These are phyloP conservation scores for Wickerhamiella kurtzmanii DNA, from an alignment of 805 yeast genomes.

Conservation along the genomic window DNA sequence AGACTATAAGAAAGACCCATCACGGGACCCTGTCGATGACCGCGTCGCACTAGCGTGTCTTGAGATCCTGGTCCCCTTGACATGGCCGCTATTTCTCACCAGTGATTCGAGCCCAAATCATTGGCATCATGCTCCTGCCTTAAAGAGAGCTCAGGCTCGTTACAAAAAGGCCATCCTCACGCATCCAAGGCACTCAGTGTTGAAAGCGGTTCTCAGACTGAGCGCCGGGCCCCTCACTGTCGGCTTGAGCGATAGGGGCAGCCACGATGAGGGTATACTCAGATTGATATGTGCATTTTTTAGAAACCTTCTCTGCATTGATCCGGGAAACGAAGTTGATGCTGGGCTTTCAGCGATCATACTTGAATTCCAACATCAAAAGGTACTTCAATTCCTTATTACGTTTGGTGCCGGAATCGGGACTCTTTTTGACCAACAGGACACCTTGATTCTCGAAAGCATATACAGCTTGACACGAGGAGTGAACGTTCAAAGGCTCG, in stretches of 20 bases:
- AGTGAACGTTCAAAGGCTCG: constrained; percentile 30
- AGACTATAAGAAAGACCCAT: constrained; percentile 16
- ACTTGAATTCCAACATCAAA: constrained; percentile 46
- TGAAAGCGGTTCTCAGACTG: constrained; percentile 57
- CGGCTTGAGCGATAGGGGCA: constrained; percentile 48
- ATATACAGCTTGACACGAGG: constrained; percentile 51
- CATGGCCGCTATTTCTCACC: constrained; percentile 69
- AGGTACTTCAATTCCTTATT: constrained; percentile 59
- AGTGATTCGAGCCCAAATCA: constrained; percentile 43
- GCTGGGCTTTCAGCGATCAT: constrained; percentile 50
- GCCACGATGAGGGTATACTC: constrained; percentile 59
- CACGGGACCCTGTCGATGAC: constrained; percentile 30
- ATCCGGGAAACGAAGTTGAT: constrained; percentile 41
- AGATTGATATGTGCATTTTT: constrained; percentile 60
- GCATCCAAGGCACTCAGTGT: constrained; percentile 44
- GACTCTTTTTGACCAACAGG: constrained; percentile 50
- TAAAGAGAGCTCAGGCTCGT: constrained; percentile 50
- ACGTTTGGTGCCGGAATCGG: constrained; percentile 57
- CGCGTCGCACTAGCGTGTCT: constrained; percentile 58
- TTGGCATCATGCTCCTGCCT: constrained; percentile 40
- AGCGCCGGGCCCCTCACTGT: constrained; percentile 29
- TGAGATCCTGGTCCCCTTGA: constrained; percentile 68
- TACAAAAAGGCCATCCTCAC: constrained; percentile 60
- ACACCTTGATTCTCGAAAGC: constrained; percentile 53
- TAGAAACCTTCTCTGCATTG: constrained; percentile 66